Evolutionary conservation across 73 alveolate genomes (phyloP).

Genomic region (Paramecium tetraurelia): DNA sequence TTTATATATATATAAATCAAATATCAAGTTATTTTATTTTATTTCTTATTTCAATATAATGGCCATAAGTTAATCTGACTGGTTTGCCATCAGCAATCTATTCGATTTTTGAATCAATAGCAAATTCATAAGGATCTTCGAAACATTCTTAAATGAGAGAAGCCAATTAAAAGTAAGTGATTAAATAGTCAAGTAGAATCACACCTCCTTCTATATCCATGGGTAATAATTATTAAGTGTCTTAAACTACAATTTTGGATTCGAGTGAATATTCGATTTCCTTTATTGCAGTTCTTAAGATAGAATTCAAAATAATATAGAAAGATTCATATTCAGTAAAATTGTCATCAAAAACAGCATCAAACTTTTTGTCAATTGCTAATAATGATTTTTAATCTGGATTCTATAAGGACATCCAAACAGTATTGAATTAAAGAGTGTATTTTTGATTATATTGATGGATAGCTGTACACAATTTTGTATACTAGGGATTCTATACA

Average conservation of each 20-base stretch:
- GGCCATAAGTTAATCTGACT: constrained; percentile 48
- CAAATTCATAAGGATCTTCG: constrained; percentile 29
- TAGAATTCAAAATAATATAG: constrained; percentile 39
- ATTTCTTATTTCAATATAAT: constrained; percentile 49
- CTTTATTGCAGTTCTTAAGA: constrained; percentile 33
- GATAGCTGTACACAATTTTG: constrained; percentile 16
- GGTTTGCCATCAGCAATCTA: constrained; percentile 65
- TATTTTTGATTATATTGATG: constrained; percentile 21
- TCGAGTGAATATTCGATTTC: constrained; percentile 35
- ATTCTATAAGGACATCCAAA: constrained; percentile 26
- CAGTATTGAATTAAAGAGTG: constrained; percentile 36
- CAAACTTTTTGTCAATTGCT: constrained; percentile 46
- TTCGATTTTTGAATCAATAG: constrained; percentile 54
- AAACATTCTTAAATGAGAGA: constrained; percentile 33
- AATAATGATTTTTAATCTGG: neutral
- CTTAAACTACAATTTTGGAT: neutral
- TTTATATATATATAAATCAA: neutral
- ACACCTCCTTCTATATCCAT: constrained; percentile 46
- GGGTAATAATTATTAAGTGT: constrained; percentile 21
- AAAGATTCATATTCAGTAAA: constrained; percentile 58
- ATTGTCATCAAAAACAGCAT: constrained; percentile 62
- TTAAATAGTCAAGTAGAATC: constrained; percentile 44
- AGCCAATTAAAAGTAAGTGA: constrained; percentile 51
- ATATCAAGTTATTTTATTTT: constrained; percentile 52
- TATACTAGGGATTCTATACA: neutral